A percentile compares a stretch with the other conserved stretches of the same genome.
Evolutionary conservation across 768 basidiomycete species (phyloP).

Genomic region (Daedaleopsis nitida): DNA sequence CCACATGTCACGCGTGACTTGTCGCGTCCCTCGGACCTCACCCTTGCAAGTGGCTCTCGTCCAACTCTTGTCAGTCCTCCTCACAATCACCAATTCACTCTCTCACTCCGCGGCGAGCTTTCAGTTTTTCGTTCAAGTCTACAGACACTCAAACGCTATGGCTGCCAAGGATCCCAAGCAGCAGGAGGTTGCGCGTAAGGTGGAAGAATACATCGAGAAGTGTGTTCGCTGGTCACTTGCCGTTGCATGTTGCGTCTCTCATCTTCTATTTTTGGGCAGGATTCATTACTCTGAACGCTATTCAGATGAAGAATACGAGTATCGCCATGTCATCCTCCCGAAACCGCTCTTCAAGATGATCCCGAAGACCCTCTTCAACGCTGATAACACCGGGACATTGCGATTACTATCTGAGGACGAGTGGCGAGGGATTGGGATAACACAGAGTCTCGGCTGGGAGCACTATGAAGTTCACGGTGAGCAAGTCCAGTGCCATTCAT

Average conservation of each 20-base stretch:
- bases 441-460: slow-evolving; percentile 95
- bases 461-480: slow-evolving; percentile 96
- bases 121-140: too few species aligned
- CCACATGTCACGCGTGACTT: slow-evolving; percentile 13
- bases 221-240: slow-evolving; percentile 32
- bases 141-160: not conserved
- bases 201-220: slow-evolving; percentile 84
- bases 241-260: not conserved
- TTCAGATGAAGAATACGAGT: slow-evolving; percentile 91
- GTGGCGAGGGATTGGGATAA: slow-evolving; percentile 96
- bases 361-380: slow-evolving; percentile 80
- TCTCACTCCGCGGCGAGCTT: not conserved
- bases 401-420: slow-evolving; percentile 84
- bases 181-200: slow-evolving; percentile 28
- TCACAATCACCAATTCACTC: slow-evolving; percentile 7
- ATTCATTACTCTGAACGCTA: slow-evolving; percentile 93
- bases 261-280: slow-evolving; percentile 40
- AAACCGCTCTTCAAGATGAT: slow-evolving; percentile 93
- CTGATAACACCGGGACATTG: slow-evolving; percentile 73
- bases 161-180: slow-evolving; percentile 25
- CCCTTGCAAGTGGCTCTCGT: not conserved
- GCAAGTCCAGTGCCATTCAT: slow-evolving; percentile 20
- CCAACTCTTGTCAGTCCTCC: not conserved
- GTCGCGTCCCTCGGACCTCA: slow-evolving; percentile 9
- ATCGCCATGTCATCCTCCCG: slow-evolving; percentile 95